A percentile compares a stretch with the other conserved stretches of the same genome.
These are phyloP conservation scores for Chalciporus pseudorubinellus DNA, from an alignment of 768 basidiomycete genomes.

Conservation along the genomic window DNA sequence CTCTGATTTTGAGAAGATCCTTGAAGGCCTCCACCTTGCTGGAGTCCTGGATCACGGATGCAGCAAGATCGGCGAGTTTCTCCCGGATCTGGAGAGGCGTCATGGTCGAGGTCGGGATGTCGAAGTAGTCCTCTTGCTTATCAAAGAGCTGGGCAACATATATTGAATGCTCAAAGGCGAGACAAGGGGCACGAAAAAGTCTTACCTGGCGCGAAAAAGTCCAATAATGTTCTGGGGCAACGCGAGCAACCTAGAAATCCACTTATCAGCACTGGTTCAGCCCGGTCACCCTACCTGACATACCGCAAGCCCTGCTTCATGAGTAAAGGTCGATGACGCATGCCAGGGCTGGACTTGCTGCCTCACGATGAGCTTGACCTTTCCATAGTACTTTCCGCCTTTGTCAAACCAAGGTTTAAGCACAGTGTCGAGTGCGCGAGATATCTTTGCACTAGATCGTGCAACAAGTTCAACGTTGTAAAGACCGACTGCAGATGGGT, in stretches of 20 bases:
- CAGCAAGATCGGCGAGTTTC: conserved; percentile 63
- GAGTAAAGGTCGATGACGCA: conserved; percentile 64
- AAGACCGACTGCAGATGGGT: neutral
- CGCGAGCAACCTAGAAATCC: conserved; percentile 54
- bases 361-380: conserved; percentile 71
- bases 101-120: conserved; percentile 63
- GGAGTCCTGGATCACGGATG: conserved; percentile 46
- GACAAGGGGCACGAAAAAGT: neutral
- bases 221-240: conserved; percentile 81
- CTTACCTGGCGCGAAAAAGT: conserved; percentile 64
- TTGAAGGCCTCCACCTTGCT: conserved; percentile 51
- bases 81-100: conserved; percentile 73
- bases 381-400: conserved; percentile 64
- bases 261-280: neutral
- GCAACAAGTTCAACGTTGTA: neutral
- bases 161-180: neutral
- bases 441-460: conserved; percentile 53
- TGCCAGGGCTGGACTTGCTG: conserved; percentile 83
- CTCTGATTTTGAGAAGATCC: conserved; percentile 61
- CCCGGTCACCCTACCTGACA: conserved; percentile 12
- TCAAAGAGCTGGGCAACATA: conserved; percentile 62
- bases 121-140: conserved; percentile 74
- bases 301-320: conserved; percentile 83
- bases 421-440: conserved; percentile 55
- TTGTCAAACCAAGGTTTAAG: conserved; percentile 57